Percentiles rank a stretch among this genome's conserved stretches.
Conservation (phyloP, 2,329 filamentous ascomycete species). For the Sclerotinia glacialis region DNA sequence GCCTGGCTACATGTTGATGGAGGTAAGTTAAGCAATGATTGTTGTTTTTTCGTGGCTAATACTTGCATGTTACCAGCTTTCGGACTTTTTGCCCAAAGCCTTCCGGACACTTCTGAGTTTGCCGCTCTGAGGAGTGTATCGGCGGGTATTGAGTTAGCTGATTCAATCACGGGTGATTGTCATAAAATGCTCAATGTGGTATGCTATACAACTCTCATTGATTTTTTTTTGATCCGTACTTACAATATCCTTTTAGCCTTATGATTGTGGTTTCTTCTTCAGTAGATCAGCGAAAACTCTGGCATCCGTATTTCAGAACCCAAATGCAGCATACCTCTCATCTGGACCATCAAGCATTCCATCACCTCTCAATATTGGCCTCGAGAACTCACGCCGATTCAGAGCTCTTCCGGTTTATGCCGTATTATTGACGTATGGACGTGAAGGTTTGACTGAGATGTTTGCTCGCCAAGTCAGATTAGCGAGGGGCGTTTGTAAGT, state of each 20-base stretch:
- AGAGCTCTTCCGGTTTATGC: constrained; percentile 87
- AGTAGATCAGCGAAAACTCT: constrained; percentile 61
- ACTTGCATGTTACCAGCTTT: constrained; percentile 56
- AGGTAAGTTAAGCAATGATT: constrained; percentile 43
- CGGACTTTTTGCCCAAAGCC: constrained; percentile 71
- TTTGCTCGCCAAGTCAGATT: constrained; percentile 70
- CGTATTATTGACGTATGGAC: constrained; percentile 71
- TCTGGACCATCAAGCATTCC: constrained; percentile 52
- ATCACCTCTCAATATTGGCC: constrained; percentile 81
- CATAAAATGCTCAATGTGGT: constrained; percentile 93
- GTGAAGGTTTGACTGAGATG: constrained; percentile 64
- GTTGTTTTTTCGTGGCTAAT: background rate
- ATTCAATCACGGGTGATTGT: constrained; percentile 81
- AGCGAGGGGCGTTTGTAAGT: constrained; percentile 63
- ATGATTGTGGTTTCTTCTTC: constrained; percentile 89
- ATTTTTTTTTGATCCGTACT: constrained; percentile 4
- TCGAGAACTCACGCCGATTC: constrained; percentile 91
- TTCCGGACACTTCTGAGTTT: constrained; percentile 59
- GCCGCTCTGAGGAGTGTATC: constrained; percentile 48
- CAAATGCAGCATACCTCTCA: constrained; percentile 78
- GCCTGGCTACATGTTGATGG: constrained; percentile 91
- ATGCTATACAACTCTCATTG: constrained; percentile 38
- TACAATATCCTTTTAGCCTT: constrained; percentile 52
- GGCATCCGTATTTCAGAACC: constrained; percentile 70
- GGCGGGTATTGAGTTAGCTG: constrained; percentile 72